Evolutionary conservation across 169 alveolate genomes (phyloP).

Genomic region (Plasmodium reichenowi): DNA sequence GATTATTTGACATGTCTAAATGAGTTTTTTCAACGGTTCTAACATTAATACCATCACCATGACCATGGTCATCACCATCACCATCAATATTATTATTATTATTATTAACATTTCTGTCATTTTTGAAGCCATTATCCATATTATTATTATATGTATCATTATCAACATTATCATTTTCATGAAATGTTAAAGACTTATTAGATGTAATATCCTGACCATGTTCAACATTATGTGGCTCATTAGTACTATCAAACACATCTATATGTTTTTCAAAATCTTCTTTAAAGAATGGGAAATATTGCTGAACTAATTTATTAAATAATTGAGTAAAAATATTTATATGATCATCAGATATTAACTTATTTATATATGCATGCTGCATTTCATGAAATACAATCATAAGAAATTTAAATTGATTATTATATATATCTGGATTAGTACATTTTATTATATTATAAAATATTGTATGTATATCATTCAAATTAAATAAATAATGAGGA

Average conservation of each 20-base stretch:
- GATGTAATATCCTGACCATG: neutral
- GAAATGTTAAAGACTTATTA: too few relatives aligned
- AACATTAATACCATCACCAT: neutral
- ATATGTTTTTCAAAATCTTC: conserved; percentile 89
- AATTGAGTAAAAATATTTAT: conserved; percentile 49
- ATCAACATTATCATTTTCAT: too few relatives aligned
- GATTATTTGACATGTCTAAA: neutral
- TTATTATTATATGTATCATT: neutral
- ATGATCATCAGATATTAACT: conserved; percentile 61
- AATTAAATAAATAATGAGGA: conserved; percentile 93
- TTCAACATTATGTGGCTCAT: conserved; percentile 79
- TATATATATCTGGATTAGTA: conserved; percentile 66
- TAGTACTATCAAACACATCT: conserved; percentile 85
- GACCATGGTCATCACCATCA: neutral
- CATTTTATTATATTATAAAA: conserved; percentile 61
- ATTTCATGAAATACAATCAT: conserved; percentile 73
- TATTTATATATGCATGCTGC: conserved; percentile 58
- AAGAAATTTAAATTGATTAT: conserved; percentile 44
- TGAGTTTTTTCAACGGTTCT: neutral
- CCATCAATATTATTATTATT: neutral
- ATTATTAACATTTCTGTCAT: neutral
- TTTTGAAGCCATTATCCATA: neutral
- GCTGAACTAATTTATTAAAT: conserved; percentile 33
- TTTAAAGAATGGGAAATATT: conserved; percentile 43
- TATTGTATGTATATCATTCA: conserved; percentile 87